These are phyloP conservation scores for Solanum habrochaites DNA, from an alignment of 257 asterid species.

Conservation along the genomic window DNA sequence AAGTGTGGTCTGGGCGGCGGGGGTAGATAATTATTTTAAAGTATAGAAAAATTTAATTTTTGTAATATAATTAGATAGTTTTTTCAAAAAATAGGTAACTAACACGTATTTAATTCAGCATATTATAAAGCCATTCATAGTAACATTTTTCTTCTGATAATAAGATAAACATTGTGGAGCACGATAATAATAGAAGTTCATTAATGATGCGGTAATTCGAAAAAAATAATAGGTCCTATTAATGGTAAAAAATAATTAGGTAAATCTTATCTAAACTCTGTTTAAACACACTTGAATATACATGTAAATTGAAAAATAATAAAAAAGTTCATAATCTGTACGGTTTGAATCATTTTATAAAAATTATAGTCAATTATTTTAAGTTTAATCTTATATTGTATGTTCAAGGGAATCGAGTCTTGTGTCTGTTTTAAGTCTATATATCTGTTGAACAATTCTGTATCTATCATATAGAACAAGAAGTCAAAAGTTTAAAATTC, in stretches of 20 bases:
- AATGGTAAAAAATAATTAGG: no score
- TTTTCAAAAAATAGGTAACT: not conserved
- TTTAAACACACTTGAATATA: not conserved
- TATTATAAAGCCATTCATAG: constrained; percentile 2
- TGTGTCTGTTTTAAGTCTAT: not conserved
- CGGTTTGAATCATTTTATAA: not conserved
- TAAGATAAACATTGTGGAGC: constrained; percentile 9
- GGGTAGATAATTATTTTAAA: no score
- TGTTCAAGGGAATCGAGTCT: not conserved
- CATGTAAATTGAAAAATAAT: not conserved
- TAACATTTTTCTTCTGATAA: not conserved
- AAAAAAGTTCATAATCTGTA: not conserved
- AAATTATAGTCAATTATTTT: not conserved
- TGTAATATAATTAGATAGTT: no score
- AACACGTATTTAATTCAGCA: not conserved
- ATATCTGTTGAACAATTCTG: not conserved
- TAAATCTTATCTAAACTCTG: not conserved
- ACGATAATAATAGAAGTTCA: constrained; percentile 3
- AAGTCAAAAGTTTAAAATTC: not conserved
- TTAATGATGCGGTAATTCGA: not conserved
- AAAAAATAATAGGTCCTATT: no score
- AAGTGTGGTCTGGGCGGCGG: no score
- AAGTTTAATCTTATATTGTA: not conserved
- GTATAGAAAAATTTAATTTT: no score
- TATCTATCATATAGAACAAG: not conserved